Evolutionary conservation across 495 filamentous ascomycete species (phyloP), one percentile per base, ranked within the genome.

Genomic region (Lasiosphaeris hirsuta): DNA sequence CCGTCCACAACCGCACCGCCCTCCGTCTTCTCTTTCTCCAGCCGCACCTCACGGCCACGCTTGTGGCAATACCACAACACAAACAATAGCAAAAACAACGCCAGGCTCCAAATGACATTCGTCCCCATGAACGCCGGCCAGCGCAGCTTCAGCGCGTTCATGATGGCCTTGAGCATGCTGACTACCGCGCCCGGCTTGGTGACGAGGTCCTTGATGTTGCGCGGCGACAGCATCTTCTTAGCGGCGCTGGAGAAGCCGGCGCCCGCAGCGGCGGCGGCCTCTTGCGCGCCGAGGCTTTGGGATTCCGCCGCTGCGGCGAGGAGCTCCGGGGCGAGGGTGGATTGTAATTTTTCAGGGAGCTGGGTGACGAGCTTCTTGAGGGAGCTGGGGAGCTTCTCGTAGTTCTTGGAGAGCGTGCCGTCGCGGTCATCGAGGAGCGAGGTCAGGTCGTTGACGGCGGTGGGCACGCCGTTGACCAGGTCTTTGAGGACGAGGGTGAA

Each of bases 41-140:
- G 78, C 37, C 94, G 78, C 11, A 84, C 84, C 72, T 98, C 94
- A 13, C 83, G 82, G 37, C 94, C 94, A 11, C 94, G 84, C 70
- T 96, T 96, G 69, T 97, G 89, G 71, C 90, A 97, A 69, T 98
- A 98, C 93, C 93, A 98, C 57, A 97, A 82, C 48, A 93, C 89
- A 67, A 92, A 90, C 34, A 98, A 72, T 10, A 98, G 77, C 57
- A 97, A 76, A 65, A 92, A 92, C 9, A 97, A 70, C 0, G 87
- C 91, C 47, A 97, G 68, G 54, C 88, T 92, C 84, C 93, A 87
- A 4, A 96, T 77, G 35, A 94, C 84, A 72, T 93, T 97, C 64
- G 90, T 89, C 14, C 83, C 85, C 57, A 96, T 72, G 43, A 94
- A 87, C 1, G 89, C 88, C 1, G 94, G 94, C 75, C 92, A 98